A percentile compares a stretch with the other conserved stretches of the same genome.
Evolutionary conservation across 148 eudicot genomes (phyloP).

Genomic region (Beta vulgaris): DNA sequence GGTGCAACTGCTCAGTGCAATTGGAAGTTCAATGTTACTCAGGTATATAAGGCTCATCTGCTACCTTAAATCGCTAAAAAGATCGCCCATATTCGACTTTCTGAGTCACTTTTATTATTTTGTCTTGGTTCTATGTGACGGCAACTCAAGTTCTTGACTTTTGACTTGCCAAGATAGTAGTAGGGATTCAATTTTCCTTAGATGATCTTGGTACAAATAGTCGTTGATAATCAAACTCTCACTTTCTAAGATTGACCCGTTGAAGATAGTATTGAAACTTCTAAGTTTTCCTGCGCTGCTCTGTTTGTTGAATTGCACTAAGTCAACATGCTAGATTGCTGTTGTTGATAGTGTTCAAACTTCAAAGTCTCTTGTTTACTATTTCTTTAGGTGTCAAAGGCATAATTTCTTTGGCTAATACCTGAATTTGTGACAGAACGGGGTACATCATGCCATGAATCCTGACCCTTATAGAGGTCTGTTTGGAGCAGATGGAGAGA

Average conservation of each 20-base stretch:
- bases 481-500: constrained; percentile 88
- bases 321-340: neutral
- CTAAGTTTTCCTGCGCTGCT: no score
- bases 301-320: neutral
- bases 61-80: neutral
- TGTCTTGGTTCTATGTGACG: neutral
- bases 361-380: no score
- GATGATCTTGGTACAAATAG: neutral
- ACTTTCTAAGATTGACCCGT: neutral
- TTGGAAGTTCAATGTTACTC: constrained; percentile 90
- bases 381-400: neutral
- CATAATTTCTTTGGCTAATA: neutral
- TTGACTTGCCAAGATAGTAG: neutral
- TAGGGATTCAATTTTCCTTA: neutral
- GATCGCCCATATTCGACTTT: neutral
- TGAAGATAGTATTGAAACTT: no score
- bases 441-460: constrained; percentile 92
- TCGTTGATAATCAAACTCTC: neutral
- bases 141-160: neutral
- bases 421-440: constrained; percentile 48
- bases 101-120: neutral
- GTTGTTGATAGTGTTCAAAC: neutral
- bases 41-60: constrained; percentile 47
- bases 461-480: constrained; percentile 94
- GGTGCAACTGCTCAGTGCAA: constrained; percentile 88